A percentile compares a stretch with the other conserved stretches of the same genome.
Evolutionary conservation across 2,329 filamentous ascomycete genomes (phyloP).

Genomic region (Tolypocladium album): DNA sequence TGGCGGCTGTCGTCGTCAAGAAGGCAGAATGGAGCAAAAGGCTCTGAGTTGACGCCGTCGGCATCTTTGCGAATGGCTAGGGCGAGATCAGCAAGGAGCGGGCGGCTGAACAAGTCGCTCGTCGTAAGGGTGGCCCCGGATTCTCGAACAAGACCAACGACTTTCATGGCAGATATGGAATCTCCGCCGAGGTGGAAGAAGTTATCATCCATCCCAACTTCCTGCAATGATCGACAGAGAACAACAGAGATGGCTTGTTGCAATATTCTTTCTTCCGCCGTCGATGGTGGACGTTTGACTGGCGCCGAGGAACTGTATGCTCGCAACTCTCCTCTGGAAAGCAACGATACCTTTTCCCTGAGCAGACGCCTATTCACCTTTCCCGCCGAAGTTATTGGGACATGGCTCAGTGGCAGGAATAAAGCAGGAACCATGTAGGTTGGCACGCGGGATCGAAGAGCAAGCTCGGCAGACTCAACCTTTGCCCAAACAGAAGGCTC

Average conservation of each 20-base stretch:
- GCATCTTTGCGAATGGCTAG: background rate
- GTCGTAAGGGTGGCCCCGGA: background rate
- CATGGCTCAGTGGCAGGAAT: constrained; percentile 1
- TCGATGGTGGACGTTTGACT: background rate
- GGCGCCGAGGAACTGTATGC: background rate
- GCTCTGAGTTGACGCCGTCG: background rate
- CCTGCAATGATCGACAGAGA: background rate
- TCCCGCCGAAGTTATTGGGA: background rate
- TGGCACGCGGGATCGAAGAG: constrained; percentile 1
- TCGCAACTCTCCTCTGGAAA: background rate
- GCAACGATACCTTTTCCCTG: background rate
- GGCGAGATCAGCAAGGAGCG: background rate
- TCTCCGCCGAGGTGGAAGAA: constrained; percentile 6
- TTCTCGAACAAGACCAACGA: background rate
- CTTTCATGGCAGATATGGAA: constrained; percentile 16
- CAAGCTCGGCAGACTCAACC: background rate
- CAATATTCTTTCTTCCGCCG: background rate
- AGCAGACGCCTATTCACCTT: constrained; percentile 1
- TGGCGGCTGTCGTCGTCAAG: background rate
- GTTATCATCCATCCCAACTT: constrained; percentile 3
- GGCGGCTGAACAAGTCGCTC: constrained; percentile 1
- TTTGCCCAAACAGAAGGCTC: background rate
- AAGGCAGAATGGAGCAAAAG: background rate
- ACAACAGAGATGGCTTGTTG: background rate
- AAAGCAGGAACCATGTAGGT: constrained; percentile 5